Percentiles rank a stretch among this genome's conserved stretches.
Conservation (phyloP, 495 filamentous ascomycete species). For the Annulohypoxylon bovei region DNA sequence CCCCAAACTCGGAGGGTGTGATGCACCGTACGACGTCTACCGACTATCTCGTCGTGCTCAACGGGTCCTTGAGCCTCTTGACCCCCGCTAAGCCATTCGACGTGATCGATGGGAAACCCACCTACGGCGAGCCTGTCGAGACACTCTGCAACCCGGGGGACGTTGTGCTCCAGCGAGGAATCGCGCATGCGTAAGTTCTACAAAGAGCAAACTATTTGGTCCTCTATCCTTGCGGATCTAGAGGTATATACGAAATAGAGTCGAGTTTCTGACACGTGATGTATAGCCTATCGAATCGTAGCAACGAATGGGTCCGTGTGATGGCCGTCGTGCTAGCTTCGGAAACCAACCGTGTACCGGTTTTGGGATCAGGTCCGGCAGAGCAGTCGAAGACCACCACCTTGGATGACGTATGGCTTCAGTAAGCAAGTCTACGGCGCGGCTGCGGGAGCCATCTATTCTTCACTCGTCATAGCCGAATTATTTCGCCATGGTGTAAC, state of each 20-base stretch:
- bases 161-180: slow-evolving; percentile 42
- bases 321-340: slow-evolving; percentile 26
- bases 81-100: slow-evolving; percentile 37
- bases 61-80: slow-evolving; percentile 36
- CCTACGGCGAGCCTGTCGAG: slow-evolving; percentile 39
- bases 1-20: slow-evolving; percentile 37
- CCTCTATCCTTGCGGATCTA: background rate
- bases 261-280: slow-evolving; percentile 11
- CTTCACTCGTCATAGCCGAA: slow-evolving; percentile 17
- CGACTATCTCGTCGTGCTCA: slow-evolving; percentile 42
- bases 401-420: slow-evolving; percentile 40
- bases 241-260: background rate
- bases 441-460: slow-evolving; percentile 18
- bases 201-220: background rate
- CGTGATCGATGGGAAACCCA: slow-evolving; percentile 23
- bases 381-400: slow-evolving; percentile 9
- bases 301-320: slow-evolving; percentile 40
- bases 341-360: slow-evolving; percentile 32
- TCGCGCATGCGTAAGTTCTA: slow-evolving; percentile 46
- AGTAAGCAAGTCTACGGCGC: slow-evolving; percentile 22
- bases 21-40: slow-evolving; percentile 45
- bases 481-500: slow-evolving; percentile 17
- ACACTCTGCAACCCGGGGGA: slow-evolving; percentile 38
- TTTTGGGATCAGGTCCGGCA: slow-evolving; percentile 6
- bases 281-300: slow-evolving; percentile 41